A percentile compares a stretch with the other conserved stretches of the same genome.
These are phyloP conservation scores for Hypoxylon sp. DNA, from an alignment of 2,329 filamentous ascomycete genomes.

Conservation along the genomic window DNA sequence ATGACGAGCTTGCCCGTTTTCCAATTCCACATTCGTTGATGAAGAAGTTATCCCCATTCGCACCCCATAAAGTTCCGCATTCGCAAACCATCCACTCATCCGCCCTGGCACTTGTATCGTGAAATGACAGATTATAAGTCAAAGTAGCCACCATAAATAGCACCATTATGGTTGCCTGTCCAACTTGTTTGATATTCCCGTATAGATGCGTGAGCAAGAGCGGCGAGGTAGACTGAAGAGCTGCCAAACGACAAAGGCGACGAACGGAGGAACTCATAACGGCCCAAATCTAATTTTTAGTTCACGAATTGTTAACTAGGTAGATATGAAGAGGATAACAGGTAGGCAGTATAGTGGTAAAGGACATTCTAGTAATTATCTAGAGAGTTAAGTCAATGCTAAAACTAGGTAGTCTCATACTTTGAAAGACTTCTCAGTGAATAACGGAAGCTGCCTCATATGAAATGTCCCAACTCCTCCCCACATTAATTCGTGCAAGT, in stretches of 20 bases:
- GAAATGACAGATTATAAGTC: slow-evolving; percentile 39
- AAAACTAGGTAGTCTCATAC: not conserved
- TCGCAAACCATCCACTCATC: slow-evolving; percentile 40
- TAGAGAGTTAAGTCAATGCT: not conserved
- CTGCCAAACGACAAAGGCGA: too few relatives aligned
- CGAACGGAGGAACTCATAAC: too few relatives aligned
- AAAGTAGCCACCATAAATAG: slow-evolving; percentile 24
- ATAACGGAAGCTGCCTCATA: slow-evolving; percentile 13
- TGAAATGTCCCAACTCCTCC: slow-evolving; percentile 21
- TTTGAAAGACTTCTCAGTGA: not conserved
- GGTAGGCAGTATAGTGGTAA: not conserved
- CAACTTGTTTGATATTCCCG: not conserved
- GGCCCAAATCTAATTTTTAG: not conserved
- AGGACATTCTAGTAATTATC: too few relatives aligned
- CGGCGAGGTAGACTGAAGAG: too few relatives aligned
- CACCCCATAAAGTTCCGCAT: slow-evolving; percentile 36
- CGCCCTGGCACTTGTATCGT: slow-evolving; percentile 25
- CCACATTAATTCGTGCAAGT: slow-evolving; percentile 8
- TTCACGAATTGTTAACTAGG: not conserved
- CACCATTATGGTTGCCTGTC: slow-evolving; percentile 8
- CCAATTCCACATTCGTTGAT: slow-evolving; percentile 34
- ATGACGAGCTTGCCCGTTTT: slow-evolving; percentile 33
- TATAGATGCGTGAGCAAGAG: not conserved
- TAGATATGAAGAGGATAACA: not conserved
- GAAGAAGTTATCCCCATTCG: slow-evolving; percentile 38